These are phyloP conservation scores for Fusarium robinianum DNA, from an alignment of 2,329 filamentous ascomycete genomes.

Conservation along the genomic window DNA sequence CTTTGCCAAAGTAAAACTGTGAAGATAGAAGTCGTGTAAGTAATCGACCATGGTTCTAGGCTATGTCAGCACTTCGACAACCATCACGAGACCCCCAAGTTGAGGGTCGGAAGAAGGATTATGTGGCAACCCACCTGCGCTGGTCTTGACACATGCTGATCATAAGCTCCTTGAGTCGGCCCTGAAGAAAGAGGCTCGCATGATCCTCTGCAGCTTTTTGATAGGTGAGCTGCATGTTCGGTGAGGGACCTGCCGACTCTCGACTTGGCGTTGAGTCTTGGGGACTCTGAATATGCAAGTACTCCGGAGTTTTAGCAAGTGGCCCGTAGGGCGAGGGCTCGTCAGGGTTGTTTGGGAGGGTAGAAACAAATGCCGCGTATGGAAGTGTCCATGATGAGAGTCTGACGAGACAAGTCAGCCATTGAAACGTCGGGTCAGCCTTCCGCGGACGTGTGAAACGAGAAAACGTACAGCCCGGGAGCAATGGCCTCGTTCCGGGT, in stretches of 20 bases:
- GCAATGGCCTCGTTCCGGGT: background rate
- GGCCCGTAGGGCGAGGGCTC: conserved; percentile 10
- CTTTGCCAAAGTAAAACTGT: conserved; percentile 3
- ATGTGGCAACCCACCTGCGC: conserved; percentile 4
- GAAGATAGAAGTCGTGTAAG: conserved; percentile 23
- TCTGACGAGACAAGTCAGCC: background rate
- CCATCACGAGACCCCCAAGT: too few species aligned
- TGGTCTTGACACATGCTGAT: conserved; percentile 8
- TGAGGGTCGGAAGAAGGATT: background rate
- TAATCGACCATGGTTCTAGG: conserved; percentile 11
- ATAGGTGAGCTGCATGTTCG: conserved; percentile 14
- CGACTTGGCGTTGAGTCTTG: background rate
- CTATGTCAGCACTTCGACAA: background rate
- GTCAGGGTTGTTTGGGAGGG: background rate
- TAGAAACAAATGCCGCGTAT: conserved; percentile 11
- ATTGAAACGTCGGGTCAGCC: too few species aligned
- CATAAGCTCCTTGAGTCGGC: conserved; percentile 4
- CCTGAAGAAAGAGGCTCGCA: conserved; percentile 17
- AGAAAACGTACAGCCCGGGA: conserved; percentile 11
- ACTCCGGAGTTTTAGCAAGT: conserved; percentile 4
- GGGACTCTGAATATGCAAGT: conserved; percentile 12
- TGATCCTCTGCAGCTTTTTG: background rate
- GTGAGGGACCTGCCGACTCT: conserved; percentile 2
- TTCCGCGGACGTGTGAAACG: background rate
- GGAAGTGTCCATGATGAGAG: conserved; percentile 15